A percentile compares a stretch with the other conserved stretches of the same genome.
Evolutionary conservation across 148 eudicot species (phyloP).

Genomic region (Euryodendron excelsum): DNA sequence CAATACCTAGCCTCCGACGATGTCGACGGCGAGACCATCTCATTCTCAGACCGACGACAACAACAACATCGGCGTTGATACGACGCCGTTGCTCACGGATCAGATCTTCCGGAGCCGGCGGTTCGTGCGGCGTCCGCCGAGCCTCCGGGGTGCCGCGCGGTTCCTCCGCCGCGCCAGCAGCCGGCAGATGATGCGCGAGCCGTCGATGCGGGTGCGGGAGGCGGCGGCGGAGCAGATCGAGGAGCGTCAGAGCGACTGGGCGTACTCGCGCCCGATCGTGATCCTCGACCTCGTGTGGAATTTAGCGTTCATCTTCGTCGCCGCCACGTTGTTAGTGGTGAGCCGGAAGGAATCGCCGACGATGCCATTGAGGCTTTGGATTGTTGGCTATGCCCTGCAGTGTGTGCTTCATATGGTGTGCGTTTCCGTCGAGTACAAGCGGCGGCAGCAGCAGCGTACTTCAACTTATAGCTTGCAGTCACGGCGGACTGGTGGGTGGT

Average conservation of each 20-base stretch:
- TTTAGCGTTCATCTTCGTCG: conserved; percentile 42
- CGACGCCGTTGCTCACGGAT: conserved; percentile 42
- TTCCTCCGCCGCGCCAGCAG: conserved; percentile 59
- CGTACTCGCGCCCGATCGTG: conserved; percentile 57
- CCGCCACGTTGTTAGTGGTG: conserved; percentile 35
- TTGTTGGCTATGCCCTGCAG: conserved; percentile 61
- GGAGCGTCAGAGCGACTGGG: conserved; percentile 68
- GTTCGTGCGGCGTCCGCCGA: conserved; percentile 54
- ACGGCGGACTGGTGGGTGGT: conserved; percentile 21
- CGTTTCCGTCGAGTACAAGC: conserved; percentile 49
- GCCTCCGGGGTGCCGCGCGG: conserved; percentile 60
- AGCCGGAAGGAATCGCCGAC: conserved; percentile 46
- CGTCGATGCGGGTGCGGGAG: conserved; percentile 60
- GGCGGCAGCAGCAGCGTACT: conserved; percentile 30
- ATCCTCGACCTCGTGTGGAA: conserved; percentile 70
- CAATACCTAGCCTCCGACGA: background rate
- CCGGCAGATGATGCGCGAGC: conserved; percentile 57
- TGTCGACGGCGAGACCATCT: conserved; percentile 10
- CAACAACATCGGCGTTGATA: conserved; percentile 13
- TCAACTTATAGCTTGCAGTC: conserved; percentile 11
- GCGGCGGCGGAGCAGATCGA: conserved; percentile 64
- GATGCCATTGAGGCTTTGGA: conserved; percentile 74
- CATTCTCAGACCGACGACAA: conserved; percentile 9
- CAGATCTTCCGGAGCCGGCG: conserved; percentile 42
- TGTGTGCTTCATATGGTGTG: conserved; percentile 75